A percentile compares a stretch with the other conserved stretches of the same genome.
phyloP scores from a whole-genome alignment of 1,284 basidiomycete genomes.

The Mixia osmundae region DNA sequence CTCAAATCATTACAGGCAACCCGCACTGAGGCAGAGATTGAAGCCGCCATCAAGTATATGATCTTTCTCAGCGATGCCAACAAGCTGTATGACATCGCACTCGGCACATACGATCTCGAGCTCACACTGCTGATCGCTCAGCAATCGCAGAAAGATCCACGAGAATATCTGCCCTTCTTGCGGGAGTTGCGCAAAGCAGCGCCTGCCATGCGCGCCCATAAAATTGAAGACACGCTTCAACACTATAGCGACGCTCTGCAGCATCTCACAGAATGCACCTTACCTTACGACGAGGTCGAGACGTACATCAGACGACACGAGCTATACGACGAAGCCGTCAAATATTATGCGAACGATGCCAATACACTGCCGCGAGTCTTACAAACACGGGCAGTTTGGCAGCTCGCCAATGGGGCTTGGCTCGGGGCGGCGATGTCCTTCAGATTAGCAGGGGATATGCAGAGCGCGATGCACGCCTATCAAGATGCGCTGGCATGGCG shows the following conservation, averaged over 20 bases:
- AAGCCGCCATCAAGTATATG: constrained; percentile 93
- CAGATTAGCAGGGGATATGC: neutral
- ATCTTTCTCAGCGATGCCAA: constrained; percentile 94
- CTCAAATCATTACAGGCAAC: constrained; percentile 36
- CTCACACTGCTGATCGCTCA: constrained; percentile 90
- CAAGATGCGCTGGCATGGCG: constrained; percentile 72
- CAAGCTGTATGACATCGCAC: constrained; percentile 69
- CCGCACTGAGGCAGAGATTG: constrained; percentile 47
- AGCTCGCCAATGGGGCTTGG: too few relatives aligned
- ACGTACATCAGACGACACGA: constrained; percentile 55
- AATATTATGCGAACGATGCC: constrained; percentile 43
- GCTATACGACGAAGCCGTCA: constrained; percentile 47
- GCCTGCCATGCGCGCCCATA: constrained; percentile 60
- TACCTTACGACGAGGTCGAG: constrained; percentile 53
- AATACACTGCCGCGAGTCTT: too few relatives aligned
- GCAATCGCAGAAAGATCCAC: constrained; percentile 92
- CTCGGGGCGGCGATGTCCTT: constrained; percentile 33
- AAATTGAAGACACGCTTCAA: constrained; percentile 79
- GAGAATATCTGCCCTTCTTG: constrained; percentile 92
- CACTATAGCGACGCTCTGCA: constrained; percentile 48
- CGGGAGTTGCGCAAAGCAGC: constrained; percentile 63
- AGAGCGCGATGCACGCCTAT: constrained; percentile 57
- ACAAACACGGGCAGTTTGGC: too few relatives aligned
- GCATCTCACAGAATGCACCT: constrained; percentile 48
- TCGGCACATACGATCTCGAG: constrained; percentile 97